Evolutionary conservation across 2,329 filamentous ascomycete species (phyloP).

Genomic region (Epicoccum sorghinum): DNA sequence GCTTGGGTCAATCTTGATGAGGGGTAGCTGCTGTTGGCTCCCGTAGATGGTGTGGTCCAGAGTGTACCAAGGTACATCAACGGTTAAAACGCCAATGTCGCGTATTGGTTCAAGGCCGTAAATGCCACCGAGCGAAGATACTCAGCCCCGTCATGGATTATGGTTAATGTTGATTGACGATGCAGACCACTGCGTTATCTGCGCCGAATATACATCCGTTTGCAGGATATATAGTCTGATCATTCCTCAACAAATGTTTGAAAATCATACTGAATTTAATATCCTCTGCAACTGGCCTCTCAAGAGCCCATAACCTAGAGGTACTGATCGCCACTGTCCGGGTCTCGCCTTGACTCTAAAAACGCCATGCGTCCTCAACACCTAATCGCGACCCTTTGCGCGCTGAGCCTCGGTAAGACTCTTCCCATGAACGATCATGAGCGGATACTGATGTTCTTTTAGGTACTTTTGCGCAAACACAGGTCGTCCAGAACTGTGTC

Average conservation of each 20-base stretch:
- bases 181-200: background rate
- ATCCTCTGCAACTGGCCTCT: background rate
- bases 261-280: background rate
- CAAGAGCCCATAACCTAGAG: no score
- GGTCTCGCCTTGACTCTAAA: background rate
- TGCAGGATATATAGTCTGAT: constrained; percentile 1
- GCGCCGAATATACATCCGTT: constrained; percentile 10
- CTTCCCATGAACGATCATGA: no score
- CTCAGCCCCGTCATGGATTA: constrained; percentile 10
- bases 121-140: constrained; percentile 3
- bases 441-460: background rate
- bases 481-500: constrained; percentile 17
- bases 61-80: constrained; percentile 3
- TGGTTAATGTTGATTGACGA: background rate
- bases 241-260: background rate
- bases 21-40: constrained; percentile 1
- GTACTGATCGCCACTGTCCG: background rate
- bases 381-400: background rate
- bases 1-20: background rate
- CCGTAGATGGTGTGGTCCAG: background rate
- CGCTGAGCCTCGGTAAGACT: constrained; percentile 5
- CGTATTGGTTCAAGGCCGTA: constrained; percentile 4
- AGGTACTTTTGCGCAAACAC: constrained; percentile 13
- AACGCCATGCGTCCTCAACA: constrained; percentile 2
- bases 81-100: constrained; percentile 1